Evolutionary conservation across 2,329 filamentous ascomycete genomes (phyloP), one percentile per base, ranked within the genome.

Genomic region (Dryadomyces sulphureus): DNA sequence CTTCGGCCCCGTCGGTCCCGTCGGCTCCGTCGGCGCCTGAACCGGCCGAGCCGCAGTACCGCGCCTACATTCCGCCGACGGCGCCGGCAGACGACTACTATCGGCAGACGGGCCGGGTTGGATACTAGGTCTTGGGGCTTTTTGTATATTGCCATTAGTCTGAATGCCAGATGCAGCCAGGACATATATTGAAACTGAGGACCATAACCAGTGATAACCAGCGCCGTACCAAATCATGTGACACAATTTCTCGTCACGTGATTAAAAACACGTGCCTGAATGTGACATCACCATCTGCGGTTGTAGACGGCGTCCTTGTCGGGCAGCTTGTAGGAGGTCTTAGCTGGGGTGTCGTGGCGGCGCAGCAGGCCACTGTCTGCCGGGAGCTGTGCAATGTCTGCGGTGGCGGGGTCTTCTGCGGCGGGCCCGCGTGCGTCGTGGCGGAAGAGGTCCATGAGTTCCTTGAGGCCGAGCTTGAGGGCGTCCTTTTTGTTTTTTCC

Each of bases 381-480:
- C 4, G 14, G 25, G 41, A 9, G 34, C 7, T 4, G 36, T n/a
- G n/a, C 7, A 6, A 12, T 19, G 20, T 6, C 25, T 11, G 35
- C 32, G 24, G 36, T 30, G 11, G 19, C 41, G 14, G 14, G 30
- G 7, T 17, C 41, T 14, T 20, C 47, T 7, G 11, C 46, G 1
- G 22, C 43, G 7, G 19, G 27, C 25, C 20, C 52, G 32, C 49
- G 41, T 34, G 52, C 51, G 56, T 86, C 81, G 25, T 79, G 78
- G 51, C 77, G 79, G 67, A 98, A 98, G 47, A 98, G 72, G 43
- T 85, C 81, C 62, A 98, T 73, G 61, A 98, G 93, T 64, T 98
- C 92, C 59, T 88, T 81, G 76, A 96, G 81, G 41, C 82, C 86
- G 43, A 98, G 70, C 66, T 95, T 95, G 59, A 84, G 77, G 16